These are phyloP conservation scores for Diaporthe sp. DNA, from an alignment of 2,329 filamentous ascomycete species.

Conservation along the genomic window DNA sequence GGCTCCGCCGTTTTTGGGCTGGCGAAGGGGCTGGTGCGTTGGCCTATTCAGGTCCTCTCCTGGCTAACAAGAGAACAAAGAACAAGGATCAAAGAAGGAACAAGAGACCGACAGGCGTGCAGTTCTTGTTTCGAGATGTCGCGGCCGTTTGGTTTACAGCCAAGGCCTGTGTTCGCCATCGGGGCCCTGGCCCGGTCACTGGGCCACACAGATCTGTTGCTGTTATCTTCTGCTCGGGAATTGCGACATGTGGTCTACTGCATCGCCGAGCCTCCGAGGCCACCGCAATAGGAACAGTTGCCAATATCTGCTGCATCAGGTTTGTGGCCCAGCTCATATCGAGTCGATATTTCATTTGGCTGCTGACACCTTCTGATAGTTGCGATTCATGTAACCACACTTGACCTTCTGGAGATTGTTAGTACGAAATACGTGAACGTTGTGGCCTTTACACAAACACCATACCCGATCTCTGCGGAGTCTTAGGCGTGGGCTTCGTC, in stretches of 20 bases:
- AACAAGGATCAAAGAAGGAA: conserved; percentile 2
- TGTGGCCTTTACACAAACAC: not conserved
- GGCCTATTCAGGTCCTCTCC: conserved; percentile 2
- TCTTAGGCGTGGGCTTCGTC: not conserved
- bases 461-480: not conserved
- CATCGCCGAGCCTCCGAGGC: conserved; percentile 9
- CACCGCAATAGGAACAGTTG: conserved; percentile 20
- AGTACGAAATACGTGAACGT: not conserved
- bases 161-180: conserved; percentile 18
- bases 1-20: not conserved
- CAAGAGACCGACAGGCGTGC: not conserved
- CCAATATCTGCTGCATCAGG: not conserved
- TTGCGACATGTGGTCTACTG: not conserved
- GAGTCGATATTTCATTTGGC: conserved; percentile 12
- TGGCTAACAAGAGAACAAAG: not conserved
- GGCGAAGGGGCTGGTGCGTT: conserved; percentile 1
- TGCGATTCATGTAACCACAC: conserved; percentile 5
- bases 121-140: conserved; percentile 22
- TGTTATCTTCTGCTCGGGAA: not conserved
- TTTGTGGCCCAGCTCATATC: not conserved
- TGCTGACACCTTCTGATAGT: conserved; percentile 6
- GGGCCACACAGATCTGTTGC: conserved; percentile 7
- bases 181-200: conserved; percentile 3
- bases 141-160: conserved; percentile 12
- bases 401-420: not conserved